Evolutionary conservation across 805 yeast species (phyloP).

Genomic region (Starmerella kuoi): DNA sequence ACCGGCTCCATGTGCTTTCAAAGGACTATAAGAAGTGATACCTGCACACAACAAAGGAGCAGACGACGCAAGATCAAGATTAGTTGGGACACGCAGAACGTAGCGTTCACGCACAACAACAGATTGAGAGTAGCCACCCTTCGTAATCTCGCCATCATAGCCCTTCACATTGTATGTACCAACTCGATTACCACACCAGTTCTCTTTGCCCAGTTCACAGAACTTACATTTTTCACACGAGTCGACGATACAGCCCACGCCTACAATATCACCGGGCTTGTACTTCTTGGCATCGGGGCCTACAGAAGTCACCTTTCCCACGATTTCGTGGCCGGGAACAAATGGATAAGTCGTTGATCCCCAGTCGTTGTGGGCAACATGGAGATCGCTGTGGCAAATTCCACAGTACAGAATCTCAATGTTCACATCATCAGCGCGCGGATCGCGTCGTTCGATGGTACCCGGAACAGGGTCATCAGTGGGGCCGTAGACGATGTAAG

Average conservation of each 20-base stretch:
- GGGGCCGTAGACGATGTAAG: constrained; percentile 8
- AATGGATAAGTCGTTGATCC: constrained; percentile 29
- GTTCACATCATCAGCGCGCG: constrained; percentile 26
- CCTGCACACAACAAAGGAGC: constrained; percentile 76
- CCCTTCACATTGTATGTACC: constrained; percentile 39
- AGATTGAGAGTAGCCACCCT: constrained; percentile 34
- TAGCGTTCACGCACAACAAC: constrained; percentile 45
- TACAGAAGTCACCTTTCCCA: constrained; percentile 32
- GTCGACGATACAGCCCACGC: constrained; percentile 59
- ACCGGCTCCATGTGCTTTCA: constrained; percentile 37
- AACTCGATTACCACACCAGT: constrained; percentile 39
- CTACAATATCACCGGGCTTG: constrained; percentile 63
- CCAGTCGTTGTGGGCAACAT: constrained; percentile 44
- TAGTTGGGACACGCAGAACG: constrained; percentile 52
- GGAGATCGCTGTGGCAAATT: constrained; percentile 52
- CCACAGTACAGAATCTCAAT: constrained; percentile 25
- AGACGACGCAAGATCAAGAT: constrained; percentile 39
- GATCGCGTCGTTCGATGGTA: constrained; percentile 18
- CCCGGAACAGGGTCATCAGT: constrained; percentile 5
- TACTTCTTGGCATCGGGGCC: constrained; percentile 44
- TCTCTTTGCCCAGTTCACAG: constrained; percentile 45
- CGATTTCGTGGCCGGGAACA: constrained; percentile 41
- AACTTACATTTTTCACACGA: constrained; percentile 52
- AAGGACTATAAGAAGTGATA: constrained; percentile 57
- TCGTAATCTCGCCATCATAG: constrained; percentile 56